A percentile compares a stretch with the other conserved stretches of the same genome.
phyloP scores from a whole-genome alignment of 306 rosid genomes.

The Medicago arabica region DNA sequence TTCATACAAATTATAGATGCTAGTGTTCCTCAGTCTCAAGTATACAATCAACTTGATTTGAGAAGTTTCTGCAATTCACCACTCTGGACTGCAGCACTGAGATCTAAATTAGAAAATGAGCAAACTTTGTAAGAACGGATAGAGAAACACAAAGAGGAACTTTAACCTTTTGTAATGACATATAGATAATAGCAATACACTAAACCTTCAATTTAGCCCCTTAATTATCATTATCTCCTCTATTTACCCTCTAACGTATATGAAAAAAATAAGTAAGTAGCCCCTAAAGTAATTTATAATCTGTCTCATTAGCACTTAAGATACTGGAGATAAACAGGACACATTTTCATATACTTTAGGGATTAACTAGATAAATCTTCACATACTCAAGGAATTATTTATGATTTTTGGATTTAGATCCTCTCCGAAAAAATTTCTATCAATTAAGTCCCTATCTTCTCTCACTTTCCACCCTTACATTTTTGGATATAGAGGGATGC shows the following conservation, averaged over 20 bases:
- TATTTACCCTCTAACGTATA: not conserved
- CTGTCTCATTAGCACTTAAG: not conserved
- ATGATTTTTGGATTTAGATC: not conserved
- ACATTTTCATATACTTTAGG: not conserved
- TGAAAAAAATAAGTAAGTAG: not conserved
- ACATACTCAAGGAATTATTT: not conserved
- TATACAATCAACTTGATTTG: slow-evolving; percentile 55
- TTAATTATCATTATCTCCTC: not conserved
- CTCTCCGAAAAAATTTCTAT: not conserved
- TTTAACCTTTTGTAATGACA: not conserved
- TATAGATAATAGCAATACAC: not conserved
- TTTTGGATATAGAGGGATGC: not conserved
- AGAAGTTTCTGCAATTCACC: slow-evolving; percentile 86
- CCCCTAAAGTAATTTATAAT: not conserved
- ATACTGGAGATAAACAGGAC: not conserved
- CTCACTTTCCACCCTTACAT: not conserved
- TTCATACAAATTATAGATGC: slow-evolving; percentile 22
- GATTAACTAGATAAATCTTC: not conserved
- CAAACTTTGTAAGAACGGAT: not conserved
- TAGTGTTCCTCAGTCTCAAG: slow-evolving; percentile 19
- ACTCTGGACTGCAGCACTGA: slow-evolving; percentile 67
- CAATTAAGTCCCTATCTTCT: not conserved
- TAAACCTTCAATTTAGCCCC: not conserved
- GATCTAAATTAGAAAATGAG: slow-evolving; percentile 54
- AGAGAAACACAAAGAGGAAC: not conserved